phyloP scores from a whole-genome alignment of 345 rosid species.

The Salix purpurea region DNA sequence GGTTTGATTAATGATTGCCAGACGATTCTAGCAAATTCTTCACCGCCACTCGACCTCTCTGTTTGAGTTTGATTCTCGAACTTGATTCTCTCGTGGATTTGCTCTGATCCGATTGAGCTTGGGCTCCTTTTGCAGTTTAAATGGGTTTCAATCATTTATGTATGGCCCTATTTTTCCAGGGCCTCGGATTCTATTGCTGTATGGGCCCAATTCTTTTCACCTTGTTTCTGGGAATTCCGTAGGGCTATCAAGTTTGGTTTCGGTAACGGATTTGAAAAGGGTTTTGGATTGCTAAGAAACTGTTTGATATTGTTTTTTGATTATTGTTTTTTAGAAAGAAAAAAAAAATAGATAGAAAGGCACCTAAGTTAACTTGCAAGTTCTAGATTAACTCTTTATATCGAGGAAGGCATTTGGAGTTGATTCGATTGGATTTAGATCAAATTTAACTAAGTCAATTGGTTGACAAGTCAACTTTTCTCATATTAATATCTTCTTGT shows the following conservation, averaged over 20 bases:
- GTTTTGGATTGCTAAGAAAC: too few species aligned
- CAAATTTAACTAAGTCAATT: too few species aligned
- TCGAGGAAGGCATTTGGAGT: too few species aligned
- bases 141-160: background rate
- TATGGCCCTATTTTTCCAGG: background rate
- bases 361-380: too few species aligned
- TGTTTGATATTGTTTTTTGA: too few species aligned
- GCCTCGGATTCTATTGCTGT: background rate
- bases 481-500: too few species aligned
- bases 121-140: background rate
- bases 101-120: background rate
- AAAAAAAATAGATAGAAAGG: too few species aligned
- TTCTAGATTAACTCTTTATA: too few species aligned
- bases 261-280: too few species aligned
- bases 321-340: too few species aligned
- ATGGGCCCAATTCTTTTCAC: background rate
- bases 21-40: constrained; percentile 31
- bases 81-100: background rate
- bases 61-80: background rate
- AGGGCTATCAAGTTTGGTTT: background rate
- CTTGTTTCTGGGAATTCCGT: background rate
- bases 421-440: too few species aligned
- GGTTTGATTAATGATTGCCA: background rate
- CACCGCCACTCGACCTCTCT: background rate
- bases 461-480: too few species aligned